A percentile compares a stretch with the other conserved stretches of the same genome.
These are phyloP conservation scores for Alternaria arbusti DNA, from an alignment of 2,329 filamentous ascomycete genomes.

Conservation along the genomic window DNA sequence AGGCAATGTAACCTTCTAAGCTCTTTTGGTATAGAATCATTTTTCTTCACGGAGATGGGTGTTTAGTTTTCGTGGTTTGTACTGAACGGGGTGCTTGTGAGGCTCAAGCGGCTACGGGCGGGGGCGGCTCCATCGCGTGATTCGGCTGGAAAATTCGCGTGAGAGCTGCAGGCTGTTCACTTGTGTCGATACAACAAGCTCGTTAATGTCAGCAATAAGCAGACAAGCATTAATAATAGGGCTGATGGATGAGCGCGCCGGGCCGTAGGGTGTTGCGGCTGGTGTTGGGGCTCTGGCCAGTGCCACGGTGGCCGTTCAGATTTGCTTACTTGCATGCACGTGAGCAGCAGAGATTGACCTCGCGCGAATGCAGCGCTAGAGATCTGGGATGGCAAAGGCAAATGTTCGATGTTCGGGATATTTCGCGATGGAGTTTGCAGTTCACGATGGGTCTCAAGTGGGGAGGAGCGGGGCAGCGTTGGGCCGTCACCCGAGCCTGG, in stretches of 20 bases:
- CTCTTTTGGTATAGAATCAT: neutral
- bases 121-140: neutral
- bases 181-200: neutral
- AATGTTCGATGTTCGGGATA: neutral
- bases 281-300: neutral
- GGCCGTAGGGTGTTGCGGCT: neutral
- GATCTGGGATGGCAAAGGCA: slow-evolving; percentile 2
- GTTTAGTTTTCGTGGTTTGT: neutral
- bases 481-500: slow-evolving; percentile 6
- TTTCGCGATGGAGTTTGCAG: slow-evolving; percentile 1
- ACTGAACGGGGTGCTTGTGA: neutral
- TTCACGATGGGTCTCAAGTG: slow-evolving; percentile 3
- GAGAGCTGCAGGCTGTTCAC: neutral
- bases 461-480: slow-evolving; percentile 9
- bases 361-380: neutral
- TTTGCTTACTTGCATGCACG: neutral
- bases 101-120: neutral
- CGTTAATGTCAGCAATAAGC: neutral
- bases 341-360: neutral
- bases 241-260: neutral
- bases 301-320: neutral
- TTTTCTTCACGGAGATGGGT: neutral
- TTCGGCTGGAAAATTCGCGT: neutral
- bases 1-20: neutral
- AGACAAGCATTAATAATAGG: neutral